Base-by-base conservation (phyloP, 257 asterid species). In the Solanum microdontum region DNA sequence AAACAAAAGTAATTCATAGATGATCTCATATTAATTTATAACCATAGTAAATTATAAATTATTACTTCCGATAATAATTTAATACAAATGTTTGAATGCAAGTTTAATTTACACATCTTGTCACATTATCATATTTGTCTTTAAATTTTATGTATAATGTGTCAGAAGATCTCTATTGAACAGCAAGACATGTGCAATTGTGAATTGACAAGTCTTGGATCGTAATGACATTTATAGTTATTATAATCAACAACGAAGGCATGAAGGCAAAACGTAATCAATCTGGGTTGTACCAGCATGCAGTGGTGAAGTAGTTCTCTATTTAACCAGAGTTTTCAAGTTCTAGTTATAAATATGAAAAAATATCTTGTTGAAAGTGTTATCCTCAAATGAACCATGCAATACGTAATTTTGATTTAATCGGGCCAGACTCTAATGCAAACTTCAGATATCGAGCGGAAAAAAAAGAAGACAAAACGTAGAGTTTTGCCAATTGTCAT, bases 381-480 rank as follows among this genome's bases (percentile, higher is more conserved):
- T 7, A 17, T 0, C 0, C 4, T 55, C 0, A 17, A 55, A 17
- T 55, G 0, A 17, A 17, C 4, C 1, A 14, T 17, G 10, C 9
- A 55, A 55, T 55, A 55, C 0, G 0, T 19, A 0, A 55, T 55
- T 19, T 19, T 6, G 0, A 55, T 55, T 55, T 55, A 55, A 55
- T 7, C 4, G 0, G 4, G 2, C 0, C 0, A 0, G 23, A 55
- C 0, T 6, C 9, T 55, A 17, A 51, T 2, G 23, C 1, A 7
- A 10, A 55, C 64, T 55, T 0, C 4, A 7, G 0, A 17, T 55
- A 55, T 55, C 24, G 1, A 55, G 8, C 1, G 4, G 3, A 19
- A 55, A 55, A 55, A 55, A 55, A 7, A 7, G 34, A 28, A 5
- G 45, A 24, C 48, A 33, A 72, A 72, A 33, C 43, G 8, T 72